These are phyloP conservation scores for Arabidopsis hybrid DNA, from an alignment of 441 rosid species.

Conservation along the genomic window DNA sequence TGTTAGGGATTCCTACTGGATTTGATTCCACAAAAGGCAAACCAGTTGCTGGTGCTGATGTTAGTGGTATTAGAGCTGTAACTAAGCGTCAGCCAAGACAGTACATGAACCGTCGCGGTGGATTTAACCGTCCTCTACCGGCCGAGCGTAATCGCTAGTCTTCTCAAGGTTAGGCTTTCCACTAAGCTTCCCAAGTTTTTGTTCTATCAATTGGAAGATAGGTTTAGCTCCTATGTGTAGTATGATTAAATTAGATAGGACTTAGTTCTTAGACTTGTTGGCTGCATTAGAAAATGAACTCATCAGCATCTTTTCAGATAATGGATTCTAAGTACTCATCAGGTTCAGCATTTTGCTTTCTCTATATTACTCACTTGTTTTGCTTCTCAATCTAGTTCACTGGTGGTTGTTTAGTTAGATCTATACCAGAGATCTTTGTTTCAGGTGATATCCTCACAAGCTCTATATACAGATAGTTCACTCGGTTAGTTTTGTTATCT, in stretches of 20 bases:
- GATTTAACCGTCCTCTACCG: conserved; percentile 91
- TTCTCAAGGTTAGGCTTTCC: conserved; percentile 50
- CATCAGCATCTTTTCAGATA: neutral
- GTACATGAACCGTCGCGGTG: conserved; percentile 97
- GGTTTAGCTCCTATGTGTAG: conserved; percentile 6
- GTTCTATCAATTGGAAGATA: neutral
- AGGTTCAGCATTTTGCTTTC: neutral
- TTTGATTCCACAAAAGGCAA: conserved; percentile 96
- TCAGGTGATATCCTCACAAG: neutral
- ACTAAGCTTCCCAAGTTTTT: neutral
- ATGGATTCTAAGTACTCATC: too few relatives aligned
- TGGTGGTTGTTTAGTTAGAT: neutral
- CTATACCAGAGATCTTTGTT: neutral
- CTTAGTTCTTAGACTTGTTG: neutral
- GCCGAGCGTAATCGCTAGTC: conserved; percentile 72
- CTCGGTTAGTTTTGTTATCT: neutral
- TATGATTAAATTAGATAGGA: neutral
- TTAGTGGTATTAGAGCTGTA: conserved; percentile 78
- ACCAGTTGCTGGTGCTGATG: conserved; percentile 81
- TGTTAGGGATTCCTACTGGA: conserved; percentile 85
- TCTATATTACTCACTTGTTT: neutral
- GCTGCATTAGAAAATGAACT: conserved; percentile 1
- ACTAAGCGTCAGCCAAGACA: conserved; percentile 92
- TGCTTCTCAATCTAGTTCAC: neutral
- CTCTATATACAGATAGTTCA: neutral